Conservation (phyloP, 345 rosid genomes). For the Arabidopsis thaliana region DNA sequence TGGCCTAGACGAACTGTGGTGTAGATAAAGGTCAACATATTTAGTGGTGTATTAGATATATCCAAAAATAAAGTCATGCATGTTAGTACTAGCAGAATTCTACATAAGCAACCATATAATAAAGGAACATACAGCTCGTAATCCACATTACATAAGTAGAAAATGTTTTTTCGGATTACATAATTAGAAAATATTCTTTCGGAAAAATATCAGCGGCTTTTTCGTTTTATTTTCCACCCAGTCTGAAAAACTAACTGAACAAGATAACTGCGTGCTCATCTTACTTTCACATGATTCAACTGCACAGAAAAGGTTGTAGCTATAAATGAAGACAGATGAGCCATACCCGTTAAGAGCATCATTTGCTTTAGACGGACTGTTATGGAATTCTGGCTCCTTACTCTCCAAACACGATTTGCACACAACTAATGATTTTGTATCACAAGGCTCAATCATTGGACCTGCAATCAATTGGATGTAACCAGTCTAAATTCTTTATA, state of each 20-base stretch:
- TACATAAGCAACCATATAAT: slow-evolving; percentile 19
- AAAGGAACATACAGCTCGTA: slow-evolving; percentile 15
- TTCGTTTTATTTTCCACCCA: background rate
- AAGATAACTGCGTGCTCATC: slow-evolving; percentile 9
- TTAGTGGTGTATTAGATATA: slow-evolving; percentile 18
- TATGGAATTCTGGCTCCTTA: slow-evolving; percentile 47
- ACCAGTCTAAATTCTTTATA: background rate
- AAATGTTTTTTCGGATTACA: slow-evolving; percentile 5
- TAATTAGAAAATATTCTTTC: slow-evolving; percentile 8
- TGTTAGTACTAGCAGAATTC: background rate
- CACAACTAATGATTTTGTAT: slow-evolving; percentile 49
- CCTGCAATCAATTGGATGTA: slow-evolving; percentile 50
- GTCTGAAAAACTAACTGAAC: slow-evolving; percentile 2
- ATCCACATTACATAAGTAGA: slow-evolving; percentile 6
- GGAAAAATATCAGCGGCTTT: background rate
- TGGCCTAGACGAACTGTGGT: slow-evolving; percentile 26
- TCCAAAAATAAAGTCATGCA: background rate
- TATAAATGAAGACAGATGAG: slow-evolving; percentile 8
- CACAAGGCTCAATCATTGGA: slow-evolving; percentile 41
- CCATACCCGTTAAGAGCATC: slow-evolving; percentile 40
- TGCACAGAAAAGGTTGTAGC: slow-evolving; percentile 1
- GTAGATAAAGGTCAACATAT: background rate
- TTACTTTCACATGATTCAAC: slow-evolving; percentile 8
- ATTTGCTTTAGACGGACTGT: slow-evolving; percentile 39
- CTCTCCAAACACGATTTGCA: slow-evolving; percentile 63